phyloP scores from a whole-genome alignment of 73 alveolate species.

The Durusdinium trenchii region DNA sequence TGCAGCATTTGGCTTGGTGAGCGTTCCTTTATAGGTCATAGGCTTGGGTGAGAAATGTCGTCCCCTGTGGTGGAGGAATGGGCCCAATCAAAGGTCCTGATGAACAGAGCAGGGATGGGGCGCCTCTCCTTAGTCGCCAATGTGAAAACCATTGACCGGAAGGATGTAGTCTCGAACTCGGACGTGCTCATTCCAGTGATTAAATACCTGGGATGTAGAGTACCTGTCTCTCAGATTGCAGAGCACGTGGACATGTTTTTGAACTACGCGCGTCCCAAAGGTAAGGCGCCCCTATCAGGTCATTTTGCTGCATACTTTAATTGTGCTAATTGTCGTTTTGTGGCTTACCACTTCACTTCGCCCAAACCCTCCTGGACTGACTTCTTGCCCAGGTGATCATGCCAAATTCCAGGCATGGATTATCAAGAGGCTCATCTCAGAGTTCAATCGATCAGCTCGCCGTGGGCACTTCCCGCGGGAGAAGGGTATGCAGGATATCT shows the following conservation, averaged over 20 bases:
- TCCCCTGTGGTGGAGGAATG: neutral
- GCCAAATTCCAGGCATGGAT: slow-evolving; percentile 39
- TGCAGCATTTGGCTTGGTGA: neutral
- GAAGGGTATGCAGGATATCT: neutral
- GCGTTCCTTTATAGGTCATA: neutral
- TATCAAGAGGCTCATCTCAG: slow-evolving; percentile 10
- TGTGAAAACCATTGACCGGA: neutral
- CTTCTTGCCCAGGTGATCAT: slow-evolving; percentile 7
- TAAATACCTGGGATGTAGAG: neutral
- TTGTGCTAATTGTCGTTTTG: neutral
- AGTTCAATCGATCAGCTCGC: slow-evolving; percentile 17
- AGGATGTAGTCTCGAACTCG: neutral
- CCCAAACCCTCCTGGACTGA: neutral
- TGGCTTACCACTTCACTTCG: neutral
- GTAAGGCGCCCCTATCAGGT: neutral
- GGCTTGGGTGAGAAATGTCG: neutral
- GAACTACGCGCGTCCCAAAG: neutral
- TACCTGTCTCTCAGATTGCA: neutral
- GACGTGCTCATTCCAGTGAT: neutral
- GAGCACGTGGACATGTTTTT: slow-evolving; percentile 10
- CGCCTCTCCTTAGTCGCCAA: neutral
- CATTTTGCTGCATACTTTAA: neutral
- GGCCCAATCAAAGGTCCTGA: neutral
- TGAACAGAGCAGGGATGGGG: neutral
- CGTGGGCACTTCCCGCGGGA: slow-evolving; percentile 24